Evolutionary conservation across 169 alveolate genomes (phyloP).

Genomic region (Cryptosporidium ryanae): DNA sequence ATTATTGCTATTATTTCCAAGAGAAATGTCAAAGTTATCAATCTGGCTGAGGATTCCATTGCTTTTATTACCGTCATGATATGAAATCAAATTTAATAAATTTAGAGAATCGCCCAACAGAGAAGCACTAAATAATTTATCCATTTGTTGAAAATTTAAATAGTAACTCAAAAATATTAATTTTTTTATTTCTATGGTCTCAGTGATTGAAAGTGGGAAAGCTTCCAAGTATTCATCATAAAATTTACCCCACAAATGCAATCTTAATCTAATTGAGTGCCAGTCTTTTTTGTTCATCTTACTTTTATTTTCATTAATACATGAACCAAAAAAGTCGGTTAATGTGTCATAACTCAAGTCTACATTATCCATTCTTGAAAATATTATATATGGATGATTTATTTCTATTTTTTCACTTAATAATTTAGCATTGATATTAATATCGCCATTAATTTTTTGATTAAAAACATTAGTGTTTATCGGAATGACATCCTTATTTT

Average conservation of each 20-base stretch:
- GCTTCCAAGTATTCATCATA: constrained; percentile 68
- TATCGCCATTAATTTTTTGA: background rate
- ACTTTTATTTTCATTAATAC: background rate
- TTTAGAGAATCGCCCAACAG: constrained; percentile 2
- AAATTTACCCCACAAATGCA: constrained; percentile 68
- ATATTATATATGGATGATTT: constrained; percentile 52
- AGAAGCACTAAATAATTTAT: constrained; percentile 33
- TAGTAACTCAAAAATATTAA: constrained; percentile 41
- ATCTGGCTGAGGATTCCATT: background rate
- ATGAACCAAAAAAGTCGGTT: constrained; percentile 48
- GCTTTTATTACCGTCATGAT: background rate
- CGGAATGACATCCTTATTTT: background rate
- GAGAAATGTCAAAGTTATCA: constrained; percentile 14
- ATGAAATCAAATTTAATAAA: constrained; percentile 15
- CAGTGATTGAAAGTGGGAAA: constrained; percentile 55
- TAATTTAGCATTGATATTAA: constrained; percentile 9
- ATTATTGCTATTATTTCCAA: background rate
- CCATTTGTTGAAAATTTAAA: constrained; percentile 64
- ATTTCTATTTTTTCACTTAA: constrained; percentile 17
- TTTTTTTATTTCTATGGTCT: constrained; percentile 43
- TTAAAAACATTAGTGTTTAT: constrained; percentile 19
- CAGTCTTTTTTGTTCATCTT: constrained; percentile 37
- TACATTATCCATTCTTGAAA: background rate
- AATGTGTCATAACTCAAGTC: background rate
- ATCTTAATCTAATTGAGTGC: constrained; percentile 44